Evolutionary conservation across 2,329 filamentous ascomycete genomes (phyloP), one percentile per base, ranked within the genome.

Genomic region (Alternaria brassicicola): DNA sequence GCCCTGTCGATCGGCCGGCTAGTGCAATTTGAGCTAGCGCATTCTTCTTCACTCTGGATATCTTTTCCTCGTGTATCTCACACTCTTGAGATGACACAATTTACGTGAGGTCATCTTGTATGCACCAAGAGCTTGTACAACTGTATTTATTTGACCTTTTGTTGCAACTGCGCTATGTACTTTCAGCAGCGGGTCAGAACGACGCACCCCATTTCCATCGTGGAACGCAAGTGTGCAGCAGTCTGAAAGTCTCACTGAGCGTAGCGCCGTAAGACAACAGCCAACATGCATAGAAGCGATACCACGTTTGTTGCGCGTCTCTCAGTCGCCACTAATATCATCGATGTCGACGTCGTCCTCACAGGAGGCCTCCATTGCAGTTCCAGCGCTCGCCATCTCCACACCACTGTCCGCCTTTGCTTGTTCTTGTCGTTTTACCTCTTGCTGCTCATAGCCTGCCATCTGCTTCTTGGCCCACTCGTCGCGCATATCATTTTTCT

Each of bases 1-100:
- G 57, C 28, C 38, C 45, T 56, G 36, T 41, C 39, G 63, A 70
- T 73, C 68, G 69, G 57, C 61, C 67, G 67, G 56, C 62, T 66
- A 64, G 51, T 7, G n/a, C 25, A 5, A 19, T 53, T 36, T 19
- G 13, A 25, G 55, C 33, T 49, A 55, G 52, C 46, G 46, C 23
- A 6, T 9, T 33, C 10, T 21, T 19, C 43, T 47, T n/a, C 19
- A 33, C 30, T 10, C 17, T 31, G 42, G 26, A 13, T 28, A 46
- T 46, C 30, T 30, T 31, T 8, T 47, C 30, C 21, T 47, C 19
- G 33, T 19, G 2, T 6, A 1, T 23, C 13, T 6, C 9, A 30
- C 7, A 21, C 23, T 9, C 4, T 46, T 28, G 9, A 9, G 13
- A 33, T 6, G 21, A 21, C 19, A 23, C 9, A 33, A 3, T n/a